phyloP scores from a whole-genome alignment of 257 asterid species.

The Buddleja alternifolia region DNA sequence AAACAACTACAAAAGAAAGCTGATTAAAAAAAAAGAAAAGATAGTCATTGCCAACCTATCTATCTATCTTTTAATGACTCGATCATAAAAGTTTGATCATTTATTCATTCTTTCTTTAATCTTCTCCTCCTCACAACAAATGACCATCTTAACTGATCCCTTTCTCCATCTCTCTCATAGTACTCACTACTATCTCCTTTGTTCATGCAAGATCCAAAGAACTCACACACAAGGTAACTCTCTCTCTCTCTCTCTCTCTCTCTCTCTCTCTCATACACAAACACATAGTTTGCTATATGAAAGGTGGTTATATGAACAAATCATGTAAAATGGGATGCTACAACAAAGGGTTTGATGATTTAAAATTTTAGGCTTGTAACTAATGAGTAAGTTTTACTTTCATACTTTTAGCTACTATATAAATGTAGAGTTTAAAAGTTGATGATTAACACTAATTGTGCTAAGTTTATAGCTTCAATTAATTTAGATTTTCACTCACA shows the following conservation, averaged over 20 bases:
- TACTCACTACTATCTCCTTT: constrained; percentile 28
- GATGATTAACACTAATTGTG: background rate
- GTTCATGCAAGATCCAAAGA: constrained; percentile 63
- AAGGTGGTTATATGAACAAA: background rate
- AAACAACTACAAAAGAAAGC: constrained; percentile 32
- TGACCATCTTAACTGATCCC: constrained; percentile 44
- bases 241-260: constrained; percentile 26
- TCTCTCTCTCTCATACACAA: background rate
- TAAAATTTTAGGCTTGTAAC: background rate
- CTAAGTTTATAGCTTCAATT: background rate
- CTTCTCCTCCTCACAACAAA: constrained; percentile 23
- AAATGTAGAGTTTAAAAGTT: background rate
- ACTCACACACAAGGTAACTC: constrained; percentile 47
- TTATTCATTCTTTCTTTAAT: constrained; percentile 17
- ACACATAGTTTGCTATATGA: constrained; percentile 4
- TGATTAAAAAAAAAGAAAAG: constrained; percentile 32
- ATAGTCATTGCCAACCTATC: constrained; percentile 43
- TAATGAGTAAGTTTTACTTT: background rate
- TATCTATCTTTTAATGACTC: background rate
- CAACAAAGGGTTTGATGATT: background rate
- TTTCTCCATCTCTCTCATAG: constrained; percentile 27
- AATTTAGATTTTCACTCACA: background rate
- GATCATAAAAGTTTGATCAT: constrained; percentile 37
- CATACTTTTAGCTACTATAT: background rate
- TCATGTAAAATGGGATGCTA: background rate